A percentile compares a stretch with the other conserved stretches of the same genome.
phyloP scores from a whole-genome alignment of 208 protist species.

The Novymonas esmeraldas region DNA sequence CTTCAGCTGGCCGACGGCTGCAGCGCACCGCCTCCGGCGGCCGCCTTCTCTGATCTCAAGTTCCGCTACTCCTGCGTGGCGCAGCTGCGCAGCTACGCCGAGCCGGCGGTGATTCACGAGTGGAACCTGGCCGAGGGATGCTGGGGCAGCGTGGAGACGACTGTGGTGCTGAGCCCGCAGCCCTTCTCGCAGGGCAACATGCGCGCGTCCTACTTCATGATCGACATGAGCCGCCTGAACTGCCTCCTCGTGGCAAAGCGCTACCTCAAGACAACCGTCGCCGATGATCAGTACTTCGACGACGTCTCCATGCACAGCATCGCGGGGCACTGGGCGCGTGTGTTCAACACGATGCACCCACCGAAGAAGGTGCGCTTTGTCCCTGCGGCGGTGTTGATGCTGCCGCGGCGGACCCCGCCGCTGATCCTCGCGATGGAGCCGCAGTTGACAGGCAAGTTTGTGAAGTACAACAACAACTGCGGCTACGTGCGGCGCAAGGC shows the following conservation, averaged over 20 bases:
- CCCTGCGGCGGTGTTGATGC: constrained; percentile 70
- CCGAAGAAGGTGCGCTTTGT: constrained; percentile 81
- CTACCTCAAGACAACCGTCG: constrained; percentile 62
- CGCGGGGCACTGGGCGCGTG: constrained; percentile 71
- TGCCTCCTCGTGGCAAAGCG: constrained; percentile 77
- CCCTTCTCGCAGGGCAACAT: constrained; percentile 83
- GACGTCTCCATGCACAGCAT: constrained; percentile 89
- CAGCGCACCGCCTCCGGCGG: constrained; percentile 39
- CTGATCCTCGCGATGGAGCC: constrained; percentile 80
- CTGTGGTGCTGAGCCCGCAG: constrained; percentile 60
- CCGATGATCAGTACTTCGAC: constrained; percentile 80
- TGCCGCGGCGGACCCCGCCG: constrained; percentile 58
- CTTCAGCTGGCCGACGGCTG: constrained; percentile 59
- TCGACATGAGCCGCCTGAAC: constrained; percentile 72
- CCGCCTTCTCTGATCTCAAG: constrained; percentile 55
- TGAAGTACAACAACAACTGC: constrained; percentile 94
- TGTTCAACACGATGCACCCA: constrained; percentile 63
- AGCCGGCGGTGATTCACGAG: constrained; percentile 73
- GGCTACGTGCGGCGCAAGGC: constrained; percentile 74
- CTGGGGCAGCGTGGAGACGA: constrained; percentile 66
- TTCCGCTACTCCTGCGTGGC: constrained; percentile 43
- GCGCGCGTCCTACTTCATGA: constrained; percentile 84
- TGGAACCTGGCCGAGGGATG: constrained; percentile 63
- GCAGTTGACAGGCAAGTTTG: constrained; percentile 72
- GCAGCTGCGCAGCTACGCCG: constrained; percentile 46